Evolutionary conservation across 768 basidiomycete genomes (phyloP), one percentile per base, ranked within the genome.

Genomic region (Pisolithus sp.): DNA sequence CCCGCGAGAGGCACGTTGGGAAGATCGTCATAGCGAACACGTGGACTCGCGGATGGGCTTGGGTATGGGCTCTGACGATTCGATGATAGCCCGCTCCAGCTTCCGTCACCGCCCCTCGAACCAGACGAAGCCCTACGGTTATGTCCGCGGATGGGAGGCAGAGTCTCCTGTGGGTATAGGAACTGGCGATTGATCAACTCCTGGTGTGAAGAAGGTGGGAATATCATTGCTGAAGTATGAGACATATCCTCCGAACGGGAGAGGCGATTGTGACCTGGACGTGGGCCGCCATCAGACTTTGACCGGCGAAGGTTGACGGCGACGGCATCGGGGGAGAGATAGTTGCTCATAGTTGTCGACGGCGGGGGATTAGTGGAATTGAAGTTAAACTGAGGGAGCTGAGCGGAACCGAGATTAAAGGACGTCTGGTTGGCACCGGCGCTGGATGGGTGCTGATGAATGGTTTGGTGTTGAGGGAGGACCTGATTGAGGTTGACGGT

Each of bases 181-280:
- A 62, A 77, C 49, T 76, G 75, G 37, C 64, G 67, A 47, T 63
- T 63, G 53, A 77, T 68, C 63, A 75, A 74, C 10, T 75, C 74
- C 49, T 70, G 69, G 37, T 76, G 72, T 46, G 72, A 64, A 10
- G 64, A 67, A 13, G 72, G 66, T 21, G 69, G 69, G 30, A 61
- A 70, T 30, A 66, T 0, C 0, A 61, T 2, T 6, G 62, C 66
- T 13, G 66, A 59, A 9, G 68, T 56, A 52, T 65, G 67, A 24
- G 64, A 66, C 38, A 84, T 70, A 59, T 86, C 86, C 64, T 88
- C 86, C 38, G 80, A 82, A 55, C 82, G 80, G 30, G 76, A 77
- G 18, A 74, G 72, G 15, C 85, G 73, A 57, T 74, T 70, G 48
- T 78, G 77, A 7, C 65, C 64, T n/a, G 71, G 68, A 18, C 72